Evolutionary conservation across 768 basidiomycete species (phyloP).

Genomic region (Trametes punicea): DNA sequence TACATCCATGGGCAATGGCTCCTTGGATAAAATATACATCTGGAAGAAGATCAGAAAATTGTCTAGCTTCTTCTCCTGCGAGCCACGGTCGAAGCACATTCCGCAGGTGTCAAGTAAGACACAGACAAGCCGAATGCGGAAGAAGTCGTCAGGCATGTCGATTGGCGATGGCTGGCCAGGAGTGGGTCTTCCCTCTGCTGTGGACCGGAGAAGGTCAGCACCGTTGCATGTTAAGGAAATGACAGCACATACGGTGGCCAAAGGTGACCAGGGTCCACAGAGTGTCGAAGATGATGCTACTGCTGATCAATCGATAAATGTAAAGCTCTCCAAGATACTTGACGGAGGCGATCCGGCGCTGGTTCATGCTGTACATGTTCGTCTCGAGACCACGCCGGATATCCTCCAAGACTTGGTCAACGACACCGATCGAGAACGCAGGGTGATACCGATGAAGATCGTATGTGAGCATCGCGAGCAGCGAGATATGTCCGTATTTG

Average conservation of each 20-base stretch:
- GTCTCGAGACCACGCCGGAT: conserved; percentile 87
- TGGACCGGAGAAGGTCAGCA: conserved; percentile 15
- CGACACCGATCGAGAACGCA: conserved; percentile 79
- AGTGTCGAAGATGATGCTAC: conserved; percentile 86
- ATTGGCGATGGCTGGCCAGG: conserved; percentile 71
- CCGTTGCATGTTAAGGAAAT: neutral
- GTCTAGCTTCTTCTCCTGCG: conserved; percentile 90
- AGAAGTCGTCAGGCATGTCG: conserved; percentile 95
- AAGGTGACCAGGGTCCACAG: conserved; percentile 95
- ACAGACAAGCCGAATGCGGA: conserved; percentile 89
- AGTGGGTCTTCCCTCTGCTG: conserved; percentile 86
- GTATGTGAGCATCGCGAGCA: conserved; percentile 92
- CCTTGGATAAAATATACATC: conserved; percentile 90
- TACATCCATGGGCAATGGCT: conserved; percentile 91
- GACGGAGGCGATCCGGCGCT: conserved; percentile 84
- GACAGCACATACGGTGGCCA: conserved; percentile 74
- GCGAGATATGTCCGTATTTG: conserved; percentile 84
- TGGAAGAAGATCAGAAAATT: conserved; percentile 92
- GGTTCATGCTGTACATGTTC: conserved; percentile 93
- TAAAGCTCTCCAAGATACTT: conserved; percentile 98
- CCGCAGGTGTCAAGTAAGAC: conserved; percentile 93
- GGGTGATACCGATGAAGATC: conserved; percentile 93
- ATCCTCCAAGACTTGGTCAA: conserved; percentile 95
- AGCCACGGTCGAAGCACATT: conserved; percentile 95
- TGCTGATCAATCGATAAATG: conserved; percentile 90